Evolutionary conservation across 2,329 filamentous ascomycete species (phyloP).

Genomic region (Colletotrichum australisinense): DNA sequence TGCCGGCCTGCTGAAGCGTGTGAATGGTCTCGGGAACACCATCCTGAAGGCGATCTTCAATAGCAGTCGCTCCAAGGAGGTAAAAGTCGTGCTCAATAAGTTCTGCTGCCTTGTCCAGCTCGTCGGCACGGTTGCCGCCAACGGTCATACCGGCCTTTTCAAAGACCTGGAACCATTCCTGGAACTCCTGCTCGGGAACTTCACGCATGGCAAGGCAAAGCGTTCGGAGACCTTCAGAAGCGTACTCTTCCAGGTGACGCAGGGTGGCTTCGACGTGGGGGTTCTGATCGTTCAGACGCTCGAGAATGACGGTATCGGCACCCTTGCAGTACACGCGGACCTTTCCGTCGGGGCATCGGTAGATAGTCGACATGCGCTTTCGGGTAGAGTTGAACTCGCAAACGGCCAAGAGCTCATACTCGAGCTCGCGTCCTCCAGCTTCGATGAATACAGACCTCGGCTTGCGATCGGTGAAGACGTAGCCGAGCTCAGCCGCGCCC

Average conservation of each 20-base stretch:
- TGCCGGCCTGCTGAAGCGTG: slow-evolving; percentile 94
- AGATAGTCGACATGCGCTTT: slow-evolving; percentile 98
- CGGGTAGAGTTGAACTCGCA: slow-evolving; percentile 98
- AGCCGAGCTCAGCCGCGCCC: slow-evolving; percentile 86
- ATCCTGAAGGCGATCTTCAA: slow-evolving; percentile 96
- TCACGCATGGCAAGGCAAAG: slow-evolving; percentile 96
- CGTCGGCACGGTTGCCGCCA: slow-evolving; percentile 90
- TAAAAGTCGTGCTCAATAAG: slow-evolving; percentile 93
- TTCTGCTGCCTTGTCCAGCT: slow-evolving; percentile 96
- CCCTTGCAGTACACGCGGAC: slow-evolving; percentile 95
- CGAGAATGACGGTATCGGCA: slow-evolving; percentile 96
- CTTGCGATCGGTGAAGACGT: slow-evolving; percentile 90
- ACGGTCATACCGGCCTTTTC: slow-evolving; percentile 92
- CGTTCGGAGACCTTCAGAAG: slow-evolving; percentile 93
- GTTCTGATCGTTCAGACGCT: slow-evolving; percentile 86
- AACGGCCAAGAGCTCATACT: slow-evolving; percentile 95
- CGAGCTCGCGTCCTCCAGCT: slow-evolving; percentile 75
- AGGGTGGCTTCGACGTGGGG: slow-evolving; percentile 90
- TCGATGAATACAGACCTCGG: slow-evolving; percentile 89
- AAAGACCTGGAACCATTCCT: slow-evolving; percentile 87
- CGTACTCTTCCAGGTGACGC: slow-evolving; percentile 97
- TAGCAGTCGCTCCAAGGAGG: slow-evolving; percentile 93
- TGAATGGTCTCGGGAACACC: slow-evolving; percentile 98
- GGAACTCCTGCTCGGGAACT: slow-evolving; percentile 87
- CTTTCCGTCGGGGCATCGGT: slow-evolving; percentile 95